Evolutionary conservation across 78 protist genomes (phyloP).

Genomic region (Dictyostelium purpureum): DNA sequence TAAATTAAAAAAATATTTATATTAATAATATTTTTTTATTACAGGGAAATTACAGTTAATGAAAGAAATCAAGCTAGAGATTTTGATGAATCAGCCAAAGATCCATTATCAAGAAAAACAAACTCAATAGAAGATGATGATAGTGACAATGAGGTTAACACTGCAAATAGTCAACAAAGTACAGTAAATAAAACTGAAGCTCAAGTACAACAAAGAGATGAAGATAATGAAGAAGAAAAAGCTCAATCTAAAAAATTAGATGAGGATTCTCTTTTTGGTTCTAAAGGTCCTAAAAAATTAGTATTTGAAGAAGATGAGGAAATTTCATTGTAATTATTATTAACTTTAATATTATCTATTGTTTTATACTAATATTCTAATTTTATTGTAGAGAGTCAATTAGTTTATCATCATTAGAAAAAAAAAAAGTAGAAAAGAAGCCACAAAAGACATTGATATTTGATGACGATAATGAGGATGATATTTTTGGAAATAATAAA

Average conservation of each 20-base stretch:
- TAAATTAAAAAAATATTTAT: background rate
- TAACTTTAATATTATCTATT: background rate
- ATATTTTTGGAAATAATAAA: background rate
- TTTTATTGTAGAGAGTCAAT: background rate
- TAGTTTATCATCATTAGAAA: constrained; percentile 33
- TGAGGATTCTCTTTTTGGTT: constrained; percentile 52
- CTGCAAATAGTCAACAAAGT: background rate
- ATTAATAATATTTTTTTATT: background rate
- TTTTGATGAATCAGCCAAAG: constrained; percentile 3
- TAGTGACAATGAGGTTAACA: background rate
- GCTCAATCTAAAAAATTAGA: constrained; percentile 10
- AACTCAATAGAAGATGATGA: background rate
- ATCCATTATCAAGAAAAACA: constrained; percentile 25
- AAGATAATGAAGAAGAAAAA: background rate
- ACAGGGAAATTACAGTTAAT: background rate
- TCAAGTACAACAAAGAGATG: background rate
- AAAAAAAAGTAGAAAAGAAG: constrained; percentile 17
- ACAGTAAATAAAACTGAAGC: background rate
- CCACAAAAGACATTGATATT: background rate
- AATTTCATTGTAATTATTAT: constrained; percentile 7
- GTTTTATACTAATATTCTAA: background rate
- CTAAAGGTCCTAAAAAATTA: background rate
- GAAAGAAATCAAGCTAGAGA: constrained; percentile 46
- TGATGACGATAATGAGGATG: constrained; percentile 15
- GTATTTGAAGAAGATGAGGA: constrained; percentile 51